Evolutionary conservation across 441 rosid genomes (phyloP).

Genomic region (Corymbia calophylla): DNA sequence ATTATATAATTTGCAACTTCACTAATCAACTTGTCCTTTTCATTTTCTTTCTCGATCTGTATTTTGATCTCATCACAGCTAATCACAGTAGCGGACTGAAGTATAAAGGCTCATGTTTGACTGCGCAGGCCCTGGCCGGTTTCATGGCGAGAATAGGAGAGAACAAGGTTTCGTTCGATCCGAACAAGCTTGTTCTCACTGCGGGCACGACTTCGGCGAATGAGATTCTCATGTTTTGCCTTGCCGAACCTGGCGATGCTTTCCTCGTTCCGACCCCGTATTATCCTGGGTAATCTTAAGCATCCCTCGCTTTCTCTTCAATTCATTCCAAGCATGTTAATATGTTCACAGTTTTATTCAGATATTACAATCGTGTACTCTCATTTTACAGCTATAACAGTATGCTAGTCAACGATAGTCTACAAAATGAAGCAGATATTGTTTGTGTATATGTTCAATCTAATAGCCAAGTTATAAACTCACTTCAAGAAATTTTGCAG

Average conservation of each 20-base stretch:
- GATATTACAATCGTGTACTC: background rate
- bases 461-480: background rate
- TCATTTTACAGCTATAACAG: background rate
- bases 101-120: background rate
- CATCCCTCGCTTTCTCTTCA: background rate
- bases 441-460: background rate
- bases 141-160: constrained; percentile 90
- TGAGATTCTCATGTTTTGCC: constrained; percentile 85
- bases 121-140: constrained; percentile 64
- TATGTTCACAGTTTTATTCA: background rate
- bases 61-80: background rate
- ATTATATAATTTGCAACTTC: background rate
- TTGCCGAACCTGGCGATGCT: constrained; percentile 84
- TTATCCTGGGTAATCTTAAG: constrained; percentile 68
- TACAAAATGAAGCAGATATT: background rate
- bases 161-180: constrained; percentile 67
- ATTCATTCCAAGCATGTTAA: background rate
- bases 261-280: constrained; percentile 92
- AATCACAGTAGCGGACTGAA: background rate
- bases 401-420: background rate
- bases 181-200: constrained; percentile 59
- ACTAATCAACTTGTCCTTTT: background rate
- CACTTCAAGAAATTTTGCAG: background rate
- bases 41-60: background rate
- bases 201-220: constrained; percentile 98